Evolutionary conservation across 352 stramenopile species (phyloP), one percentile per base, ranked within the genome.

Genomic region (Phytophthora pseudosyringae): DNA sequence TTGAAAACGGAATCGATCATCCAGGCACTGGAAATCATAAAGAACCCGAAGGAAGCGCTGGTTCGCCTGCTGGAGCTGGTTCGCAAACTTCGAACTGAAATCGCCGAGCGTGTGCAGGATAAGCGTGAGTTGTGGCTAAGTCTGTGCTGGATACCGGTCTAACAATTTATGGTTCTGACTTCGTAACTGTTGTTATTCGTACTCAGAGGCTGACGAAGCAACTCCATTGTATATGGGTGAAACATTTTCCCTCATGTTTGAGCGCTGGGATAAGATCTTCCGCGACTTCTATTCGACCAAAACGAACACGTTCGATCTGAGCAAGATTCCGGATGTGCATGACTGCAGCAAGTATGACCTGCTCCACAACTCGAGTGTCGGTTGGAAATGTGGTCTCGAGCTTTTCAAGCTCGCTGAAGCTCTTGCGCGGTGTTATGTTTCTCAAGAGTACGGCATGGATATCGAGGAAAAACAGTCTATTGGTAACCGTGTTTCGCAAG

Each of bases 331-430:
- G 10, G 98, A 99, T 59, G 89, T 99, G 6, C 97, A 99, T 71
- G 97, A 99, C 74, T 99, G 97, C 66, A 96, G 98, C 58, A 97
- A 98, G 67, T 99, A 99, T 75, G 98, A 99, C 73, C 82, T 99
- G 53, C 80, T 99, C 3, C 98, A 99, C 80, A 99, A 99, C 75
- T 60, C 87, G 13, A 86, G 97, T 56, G 75, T 99, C 13, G 75
- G 84, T 9, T 71, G 98, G 51, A 94, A 90, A 5, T 79, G 88
- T 26, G 97, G 90, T 3, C 75, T 92, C 18, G 96, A 98, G 67
- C 80, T 99, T 2, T 98, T 98, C 66, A 80, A 91, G 16, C 76
- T 99, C 13, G 96, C 97, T 12, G 98, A 98, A 72, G 80, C 81
- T 13, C 98, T 99, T 75, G 96, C 97, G 32, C 93, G 98, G 60